Conservation (phyloP, 345 rosid genomes). For the Dipteronia sinensis region DNA sequence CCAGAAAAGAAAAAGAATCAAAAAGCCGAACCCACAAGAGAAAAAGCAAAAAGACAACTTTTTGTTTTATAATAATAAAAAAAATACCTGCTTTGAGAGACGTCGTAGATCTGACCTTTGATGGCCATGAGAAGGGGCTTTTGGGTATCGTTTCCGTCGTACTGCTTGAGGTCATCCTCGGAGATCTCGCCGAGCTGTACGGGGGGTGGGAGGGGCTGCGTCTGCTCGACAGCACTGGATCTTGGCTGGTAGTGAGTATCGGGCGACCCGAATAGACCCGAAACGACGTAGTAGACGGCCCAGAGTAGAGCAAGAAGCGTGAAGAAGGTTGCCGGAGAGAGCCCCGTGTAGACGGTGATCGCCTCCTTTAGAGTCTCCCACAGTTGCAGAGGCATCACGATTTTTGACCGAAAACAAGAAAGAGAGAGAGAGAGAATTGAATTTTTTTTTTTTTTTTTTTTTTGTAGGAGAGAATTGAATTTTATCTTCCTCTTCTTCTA, state of each 20-base stretch:
- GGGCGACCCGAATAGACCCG: conserved; percentile 64
- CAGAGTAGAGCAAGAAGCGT: conserved; percentile 65
- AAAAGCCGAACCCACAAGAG: not conserved
- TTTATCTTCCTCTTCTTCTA: not conserved
- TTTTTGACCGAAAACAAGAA: not conserved
- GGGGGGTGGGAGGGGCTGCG: conserved; percentile 78
- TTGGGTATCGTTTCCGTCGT: conserved; percentile 77
- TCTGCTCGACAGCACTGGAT: conserved; percentile 49
- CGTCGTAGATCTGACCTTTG: conserved; percentile 99
- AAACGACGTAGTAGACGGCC: conserved; percentile 69
- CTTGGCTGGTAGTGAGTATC: conserved; percentile 43
- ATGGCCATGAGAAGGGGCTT: conserved; percentile 98
- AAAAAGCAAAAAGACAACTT: not conserved
- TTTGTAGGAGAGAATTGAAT: not conserved
- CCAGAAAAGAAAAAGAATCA: not conserved
- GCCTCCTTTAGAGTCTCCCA: conserved; percentile 92
- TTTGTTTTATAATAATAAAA: not conserved
- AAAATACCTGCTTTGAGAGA: conserved; percentile 86
- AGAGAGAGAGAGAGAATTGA: not conserved
- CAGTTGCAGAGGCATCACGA: conserved; percentile 72
- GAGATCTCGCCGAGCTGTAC: conserved; percentile 92
- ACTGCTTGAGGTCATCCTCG: conserved; percentile 79
- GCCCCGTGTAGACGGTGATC: conserved; percentile 80
- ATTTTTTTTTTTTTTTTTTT: not conserved
- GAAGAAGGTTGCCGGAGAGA: conserved; percentile 80